Percentiles rank a stretch among this genome's conserved stretches.
Conservation (phyloP, 192 early-diverging fungal species). For the Coemansia sp. region DNA sequence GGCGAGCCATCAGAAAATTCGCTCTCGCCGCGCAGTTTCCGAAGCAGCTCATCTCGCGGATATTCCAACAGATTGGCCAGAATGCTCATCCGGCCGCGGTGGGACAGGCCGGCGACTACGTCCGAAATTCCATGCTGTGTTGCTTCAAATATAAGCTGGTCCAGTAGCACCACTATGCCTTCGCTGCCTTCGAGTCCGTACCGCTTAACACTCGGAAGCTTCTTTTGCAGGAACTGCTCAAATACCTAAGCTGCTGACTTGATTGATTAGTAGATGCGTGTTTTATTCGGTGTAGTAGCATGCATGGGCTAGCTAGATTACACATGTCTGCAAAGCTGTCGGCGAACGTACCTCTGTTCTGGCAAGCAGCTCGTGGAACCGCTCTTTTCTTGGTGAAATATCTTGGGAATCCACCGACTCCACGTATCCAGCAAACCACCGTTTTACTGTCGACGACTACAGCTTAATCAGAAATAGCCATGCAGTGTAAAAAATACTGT, state of each 20-base stretch:
- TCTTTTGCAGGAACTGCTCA: slow-evolving; percentile 95
- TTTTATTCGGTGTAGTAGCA: no score
- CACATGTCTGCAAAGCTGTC: not conserved
- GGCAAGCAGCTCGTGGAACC: slow-evolving; percentile 56
- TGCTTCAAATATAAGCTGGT: slow-evolving; percentile 70
- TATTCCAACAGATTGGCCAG: slow-evolving; percentile 79
- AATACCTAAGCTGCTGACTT: slow-evolving; percentile 57
- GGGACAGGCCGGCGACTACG: slow-evolving; percentile 85
- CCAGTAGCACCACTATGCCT: slow-evolving; percentile 87
- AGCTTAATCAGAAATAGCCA: not conserved
- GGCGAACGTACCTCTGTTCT: slow-evolving; percentile 28
- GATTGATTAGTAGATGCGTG: not conserved
- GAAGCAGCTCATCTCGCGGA: slow-evolving; percentile 73
- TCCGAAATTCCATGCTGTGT: slow-evolving; percentile 65
- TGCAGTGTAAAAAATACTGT: no score
- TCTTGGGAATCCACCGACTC: slow-evolving; percentile 53
- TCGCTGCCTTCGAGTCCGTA: slow-evolving; percentile 97
- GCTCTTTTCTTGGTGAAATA: slow-evolving; percentile 55
- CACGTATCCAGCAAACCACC: slow-evolving; percentile 82
- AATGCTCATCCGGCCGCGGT: slow-evolving; percentile 90
- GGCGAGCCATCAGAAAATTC: slow-evolving; percentile 78
- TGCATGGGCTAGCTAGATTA: not conserved
- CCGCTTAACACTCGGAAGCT: slow-evolving; percentile 92
- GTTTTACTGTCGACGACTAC: slow-evolving; percentile 65
- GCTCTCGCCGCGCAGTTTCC: slow-evolving; percentile 90